Base-by-base conservation (phyloP, 306 rosid genomes). In the Gillenia trifoliata region DNA sequence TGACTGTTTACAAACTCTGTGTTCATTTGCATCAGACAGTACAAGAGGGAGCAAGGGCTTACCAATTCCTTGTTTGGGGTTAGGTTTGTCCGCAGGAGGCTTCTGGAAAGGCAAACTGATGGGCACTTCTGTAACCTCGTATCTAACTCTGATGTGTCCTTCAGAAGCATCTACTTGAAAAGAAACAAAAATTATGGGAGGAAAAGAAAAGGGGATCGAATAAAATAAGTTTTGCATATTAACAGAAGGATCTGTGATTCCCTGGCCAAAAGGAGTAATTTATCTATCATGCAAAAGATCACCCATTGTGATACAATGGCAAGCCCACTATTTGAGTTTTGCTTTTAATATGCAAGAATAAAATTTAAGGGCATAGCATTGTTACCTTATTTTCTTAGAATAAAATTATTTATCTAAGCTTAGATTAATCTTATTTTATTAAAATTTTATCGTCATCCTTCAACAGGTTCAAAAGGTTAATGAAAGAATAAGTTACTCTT, bases 51-150 rank as follows among this genome's bases (percentile, higher is more conserved):
- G 74, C 31, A 70, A 76, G 63, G 54, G 50, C 90, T 80, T 83
- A 94, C 99, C 99, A 71, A 92, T 90, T 87, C 99, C 99, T 90
- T 90, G 99, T 82, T 92, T 92, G 52, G 99, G 99, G 74, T 94
- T 94, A 64, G 97, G 98, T 84, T 94, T 94, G 79, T 94, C 97
- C 17, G 87, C 83, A 75, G 81, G 96, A 85, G 98, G 98, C 84
- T 94, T 94, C 85, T 91, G 98, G 79, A 82, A 91, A 65, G 98
- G 96, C 77, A 94, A 78, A 82, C 73, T 88, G 74, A 94, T 57
- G 40, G 99, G 99, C 43, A 85, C 91, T 80, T 92, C 96, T 61
- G 75, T 78, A 62, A 90, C 89, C 36, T 92, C 99, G n/a, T 94
- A 94, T 85, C 92, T 90, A 22, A 94, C 99, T 86, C 93, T 77